Evolutionary conservation across 2,329 filamentous ascomycete genomes (phyloP).

Genomic region (Cladosporium sp.): DNA sequence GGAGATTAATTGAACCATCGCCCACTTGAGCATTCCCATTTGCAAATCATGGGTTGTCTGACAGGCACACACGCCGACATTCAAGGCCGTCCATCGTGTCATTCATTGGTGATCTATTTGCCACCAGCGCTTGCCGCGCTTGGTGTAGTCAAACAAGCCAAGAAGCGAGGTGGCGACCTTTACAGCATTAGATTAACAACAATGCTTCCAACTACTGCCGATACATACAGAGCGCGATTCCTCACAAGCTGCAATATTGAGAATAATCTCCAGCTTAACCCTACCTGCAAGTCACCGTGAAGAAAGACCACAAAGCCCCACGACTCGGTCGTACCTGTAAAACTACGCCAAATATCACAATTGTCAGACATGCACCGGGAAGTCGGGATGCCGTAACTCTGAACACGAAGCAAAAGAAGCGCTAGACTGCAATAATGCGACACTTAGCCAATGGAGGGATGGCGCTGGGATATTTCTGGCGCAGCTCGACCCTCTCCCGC

Average conservation of each 20-base stretch:
- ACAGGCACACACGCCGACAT: background rate
- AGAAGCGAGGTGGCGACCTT: background rate
- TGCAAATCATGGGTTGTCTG: background rate
- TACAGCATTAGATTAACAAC: background rate
- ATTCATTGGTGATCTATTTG: background rate
- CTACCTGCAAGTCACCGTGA: background rate
- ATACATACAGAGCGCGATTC: background rate
- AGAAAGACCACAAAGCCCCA: background rate
- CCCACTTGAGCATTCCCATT: background rate
- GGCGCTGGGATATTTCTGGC: background rate
- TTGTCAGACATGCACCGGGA: constrained; percentile 6
- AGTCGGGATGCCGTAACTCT: background rate
- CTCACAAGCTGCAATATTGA: background rate
- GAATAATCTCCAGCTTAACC: background rate
- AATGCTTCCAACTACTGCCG: background rate
- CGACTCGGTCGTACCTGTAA: background rate
- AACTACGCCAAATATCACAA: background rate
- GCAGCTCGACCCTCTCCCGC: background rate
- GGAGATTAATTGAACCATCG: too few species aligned
- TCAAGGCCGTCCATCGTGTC: background rate
- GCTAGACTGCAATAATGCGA: background rate
- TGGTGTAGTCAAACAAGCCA: constrained; percentile 11
- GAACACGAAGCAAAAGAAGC: constrained; percentile 3
- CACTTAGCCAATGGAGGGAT: background rate
- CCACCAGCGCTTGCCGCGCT: constrained; percentile 2